phyloP scores from a whole-genome alignment of 2,329 filamentous ascomycete species.

The Aspergillus floridensis region DNA sequence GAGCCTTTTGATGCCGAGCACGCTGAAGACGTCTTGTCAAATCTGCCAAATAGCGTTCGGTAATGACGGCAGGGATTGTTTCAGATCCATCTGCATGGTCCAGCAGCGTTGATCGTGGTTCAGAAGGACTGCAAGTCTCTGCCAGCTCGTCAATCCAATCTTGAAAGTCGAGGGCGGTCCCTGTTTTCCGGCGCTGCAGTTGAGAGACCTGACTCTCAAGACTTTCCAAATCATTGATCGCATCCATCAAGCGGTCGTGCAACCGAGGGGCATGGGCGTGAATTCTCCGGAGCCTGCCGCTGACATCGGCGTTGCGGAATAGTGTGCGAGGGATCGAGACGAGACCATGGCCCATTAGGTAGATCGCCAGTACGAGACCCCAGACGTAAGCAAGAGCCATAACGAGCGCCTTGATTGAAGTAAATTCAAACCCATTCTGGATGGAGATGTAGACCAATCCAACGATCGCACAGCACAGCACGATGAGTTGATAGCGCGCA shows the following conservation, averaged over 20 bases:
- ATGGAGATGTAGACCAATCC: constrained; percentile 82
- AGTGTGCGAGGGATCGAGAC: constrained; percentile 84
- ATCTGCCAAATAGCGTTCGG: constrained; percentile 88
- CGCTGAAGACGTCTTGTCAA: constrained; percentile 77
- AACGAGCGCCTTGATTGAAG: constrained; percentile 74
- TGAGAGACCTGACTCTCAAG: constrained; percentile 78
- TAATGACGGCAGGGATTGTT: constrained; percentile 75
- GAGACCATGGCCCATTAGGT: constrained; percentile 94
- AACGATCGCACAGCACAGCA: constrained; percentile 66
- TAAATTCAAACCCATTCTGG: constrained; percentile 69
- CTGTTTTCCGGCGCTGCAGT: constrained; percentile 75
- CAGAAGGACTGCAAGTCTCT: constrained; percentile 70
- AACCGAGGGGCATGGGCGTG: constrained; percentile 76
- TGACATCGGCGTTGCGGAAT: constrained; percentile 75
- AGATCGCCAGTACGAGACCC: constrained; percentile 87
- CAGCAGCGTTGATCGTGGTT: constrained; percentile 48
- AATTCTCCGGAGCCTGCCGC: constrained; percentile 68
- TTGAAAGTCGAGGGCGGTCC: constrained; percentile 69
- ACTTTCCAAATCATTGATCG: constrained; percentile 73
- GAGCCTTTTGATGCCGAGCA: constrained; percentile 75
- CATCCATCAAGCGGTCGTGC: constrained; percentile 84
- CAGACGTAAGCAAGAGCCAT: constrained; percentile 96
- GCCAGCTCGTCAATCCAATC: constrained; percentile 96
- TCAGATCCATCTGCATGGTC: constrained; percentile 31
- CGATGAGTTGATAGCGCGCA: constrained; percentile 80